phyloP scores from a whole-genome alignment of 2,329 filamentous ascomycete species.

The Neopestalotiopsis clavispora region DNA sequence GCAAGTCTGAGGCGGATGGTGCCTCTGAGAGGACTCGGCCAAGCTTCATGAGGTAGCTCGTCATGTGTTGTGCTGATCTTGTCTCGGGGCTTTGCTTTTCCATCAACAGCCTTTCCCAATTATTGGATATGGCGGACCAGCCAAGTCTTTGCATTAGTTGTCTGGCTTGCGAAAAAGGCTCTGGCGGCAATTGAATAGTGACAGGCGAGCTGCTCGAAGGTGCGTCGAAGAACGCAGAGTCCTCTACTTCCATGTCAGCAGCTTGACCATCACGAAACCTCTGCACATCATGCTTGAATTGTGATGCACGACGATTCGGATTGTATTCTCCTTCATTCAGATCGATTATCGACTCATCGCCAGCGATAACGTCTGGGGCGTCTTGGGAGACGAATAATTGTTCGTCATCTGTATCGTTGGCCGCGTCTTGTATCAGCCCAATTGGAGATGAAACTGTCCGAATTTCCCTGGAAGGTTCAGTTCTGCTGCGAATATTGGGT shows the following conservation, averaged over 20 bases:
- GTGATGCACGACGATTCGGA: neutral
- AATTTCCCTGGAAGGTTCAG: neutral
- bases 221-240: constrained; percentile 23
- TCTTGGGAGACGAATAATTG: neutral
- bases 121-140: constrained; percentile 26
- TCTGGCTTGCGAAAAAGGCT: constrained; percentile 17
- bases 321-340: neutral
- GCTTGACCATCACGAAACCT: constrained; percentile 7
- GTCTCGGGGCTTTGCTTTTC: constrained; percentile 22
- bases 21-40: constrained; percentile 27
- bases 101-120: constrained; percentile 27
- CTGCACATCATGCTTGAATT: constrained; percentile 23
- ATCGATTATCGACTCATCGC: neutral
- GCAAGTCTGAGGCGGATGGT: constrained; percentile 26
- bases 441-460: neutral
- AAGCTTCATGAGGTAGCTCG: constrained; percentile 27
- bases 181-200: constrained; percentile 24
- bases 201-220: constrained; percentile 25
- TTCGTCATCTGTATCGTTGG: neutral
- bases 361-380: neutral
- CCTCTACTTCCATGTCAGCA: constrained; percentile 18
- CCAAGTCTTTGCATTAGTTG: constrained; percentile 24
- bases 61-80: constrained; percentile 24
- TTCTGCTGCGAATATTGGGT: neutral
- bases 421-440: neutral